These are phyloP conservation scores for Cercospora sp. DNA, from an alignment of 2,329 filamentous ascomycete genomes.

Conservation along the genomic window DNA sequence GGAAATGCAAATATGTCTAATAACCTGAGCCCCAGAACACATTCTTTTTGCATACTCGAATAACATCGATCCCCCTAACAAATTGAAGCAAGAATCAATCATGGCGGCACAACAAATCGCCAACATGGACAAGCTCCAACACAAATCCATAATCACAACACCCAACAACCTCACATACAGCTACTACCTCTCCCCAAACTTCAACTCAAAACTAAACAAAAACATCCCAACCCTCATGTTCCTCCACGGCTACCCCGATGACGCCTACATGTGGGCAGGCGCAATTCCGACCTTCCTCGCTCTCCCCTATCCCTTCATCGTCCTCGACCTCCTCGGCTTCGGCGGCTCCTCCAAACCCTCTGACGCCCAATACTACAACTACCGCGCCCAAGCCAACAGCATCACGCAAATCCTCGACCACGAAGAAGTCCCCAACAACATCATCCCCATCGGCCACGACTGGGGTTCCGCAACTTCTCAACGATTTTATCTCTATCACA, in stretches of 20 bases:
- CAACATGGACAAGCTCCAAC: conserved; percentile 33
- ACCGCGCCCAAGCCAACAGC: conserved; percentile 41
- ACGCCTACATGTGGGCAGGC: conserved; percentile 50
- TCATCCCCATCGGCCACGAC: conserved; percentile 25
- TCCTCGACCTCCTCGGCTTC: conserved; percentile 45
- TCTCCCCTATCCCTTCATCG: conserved; percentile 38
- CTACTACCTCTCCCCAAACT: conserved; percentile 36
- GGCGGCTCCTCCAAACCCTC: conserved; percentile 47
- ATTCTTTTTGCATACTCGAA: neutral
- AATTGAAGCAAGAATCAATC: neutral
- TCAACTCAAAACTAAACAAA: conserved; percentile 26
- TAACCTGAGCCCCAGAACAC: neutral
- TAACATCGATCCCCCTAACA: neutral
- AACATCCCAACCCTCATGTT: conserved; percentile 43
- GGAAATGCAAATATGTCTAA: neutral
- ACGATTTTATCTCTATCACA: conserved; percentile 48
- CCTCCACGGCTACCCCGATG: conserved; percentile 55
- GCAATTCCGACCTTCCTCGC: conserved; percentile 32
- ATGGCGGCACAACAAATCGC: conserved; percentile 18
- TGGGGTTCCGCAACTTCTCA: conserved; percentile 45
- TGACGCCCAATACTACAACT: conserved; percentile 43
- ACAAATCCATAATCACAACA: conserved; percentile 31
- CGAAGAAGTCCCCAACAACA: conserved; percentile 35
- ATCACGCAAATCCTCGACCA: conserved; percentile 45
- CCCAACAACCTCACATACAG: conserved; percentile 35